These are phyloP conservation scores for Candida adriatica DNA, from an alignment of 805 yeast genomes.

Conservation along the genomic window DNA sequence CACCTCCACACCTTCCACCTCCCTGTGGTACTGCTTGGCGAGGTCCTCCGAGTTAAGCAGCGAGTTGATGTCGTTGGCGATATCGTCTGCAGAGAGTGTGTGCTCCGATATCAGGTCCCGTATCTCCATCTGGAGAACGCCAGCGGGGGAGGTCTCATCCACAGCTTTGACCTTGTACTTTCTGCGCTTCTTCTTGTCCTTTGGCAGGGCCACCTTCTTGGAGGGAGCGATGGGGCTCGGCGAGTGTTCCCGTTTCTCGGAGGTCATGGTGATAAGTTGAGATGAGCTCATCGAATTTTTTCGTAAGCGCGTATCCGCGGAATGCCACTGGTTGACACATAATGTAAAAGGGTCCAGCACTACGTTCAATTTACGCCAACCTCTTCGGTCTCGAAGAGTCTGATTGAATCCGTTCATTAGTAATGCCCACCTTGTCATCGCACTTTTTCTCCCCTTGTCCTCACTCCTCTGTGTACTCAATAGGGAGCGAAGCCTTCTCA, in stretches of 20 bases:
- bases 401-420: too few relatives aligned
- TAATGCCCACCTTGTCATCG: too few relatives aligned
- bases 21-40: conserved; percentile 47
- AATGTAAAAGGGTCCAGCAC: too few relatives aligned
- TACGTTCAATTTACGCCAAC: too few relatives aligned
- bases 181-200: conserved; percentile 24
- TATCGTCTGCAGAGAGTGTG: conserved; percentile 36
- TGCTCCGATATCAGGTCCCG: conserved; percentile 43
- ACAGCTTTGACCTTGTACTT: conserved; percentile 57
- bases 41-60: conserved; percentile 52
- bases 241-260: too few relatives aligned
- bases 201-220: conserved; percentile 1
- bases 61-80: conserved; percentile 58
- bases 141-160: conserved; percentile 76
- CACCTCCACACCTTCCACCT: conserved; percentile 51
- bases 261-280: too few relatives aligned
- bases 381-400: too few relatives aligned
- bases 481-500: conserved; percentile 50
- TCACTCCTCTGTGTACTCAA: conserved; percentile 30
- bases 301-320: too few relatives aligned
- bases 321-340: too few relatives aligned
- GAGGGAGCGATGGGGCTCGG: too few relatives aligned
- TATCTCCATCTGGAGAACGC: conserved; percentile 72
- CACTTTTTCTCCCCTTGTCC: background rate
- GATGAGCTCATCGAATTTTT: too few relatives aligned